Evolutionary conservation across 2,329 filamentous ascomycete genomes (phyloP).

Genomic region (Botrytis pseudocinerea): DNA sequence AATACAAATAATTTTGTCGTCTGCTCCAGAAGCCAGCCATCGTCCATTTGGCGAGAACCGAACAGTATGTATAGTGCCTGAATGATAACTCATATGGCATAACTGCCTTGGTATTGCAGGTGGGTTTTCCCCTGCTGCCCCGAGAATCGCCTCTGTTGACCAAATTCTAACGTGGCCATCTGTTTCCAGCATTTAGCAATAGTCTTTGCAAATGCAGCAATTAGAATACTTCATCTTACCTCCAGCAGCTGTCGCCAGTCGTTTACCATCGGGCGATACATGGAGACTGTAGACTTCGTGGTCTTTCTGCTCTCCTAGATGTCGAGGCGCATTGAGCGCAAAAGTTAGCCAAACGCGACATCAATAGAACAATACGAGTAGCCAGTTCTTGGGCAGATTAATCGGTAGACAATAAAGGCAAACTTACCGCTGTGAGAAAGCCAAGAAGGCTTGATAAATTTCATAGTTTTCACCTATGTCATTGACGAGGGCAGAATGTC

Average conservation of each 20-base stretch:
- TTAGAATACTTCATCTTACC: slow-evolving; percentile 52
- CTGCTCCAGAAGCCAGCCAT: slow-evolving; percentile 93
- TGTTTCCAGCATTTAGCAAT: slow-evolving; percentile 41
- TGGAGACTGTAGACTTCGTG: slow-evolving; percentile 99
- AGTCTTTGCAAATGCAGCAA: slow-evolving; percentile 13
- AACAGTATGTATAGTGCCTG: slow-evolving; percentile 94
- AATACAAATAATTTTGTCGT: slow-evolving; percentile 98
- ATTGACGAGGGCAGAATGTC: slow-evolving; percentile 31
- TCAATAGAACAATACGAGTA: slow-evolving; percentile 2
- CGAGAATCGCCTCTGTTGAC: slow-evolving; percentile 92
- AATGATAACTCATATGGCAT: slow-evolving; percentile 97
- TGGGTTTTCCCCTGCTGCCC: slow-evolving; percentile 70
- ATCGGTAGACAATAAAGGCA: slow-evolving; percentile 15
- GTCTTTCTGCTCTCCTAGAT: slow-evolving; percentile 87
- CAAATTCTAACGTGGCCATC: slow-evolving; percentile 97
- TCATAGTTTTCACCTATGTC: slow-evolving; percentile 54
- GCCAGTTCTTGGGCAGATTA: background rate
- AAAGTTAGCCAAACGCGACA: slow-evolving; percentile 33
- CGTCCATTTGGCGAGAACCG: slow-evolving; percentile 94
- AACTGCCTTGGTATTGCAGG: slow-evolving; percentile 79
- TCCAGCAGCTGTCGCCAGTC: slow-evolving; percentile 91
- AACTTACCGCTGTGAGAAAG: slow-evolving; percentile 82
- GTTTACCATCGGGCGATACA: slow-evolving; percentile 89
- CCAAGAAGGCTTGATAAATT: slow-evolving; percentile 93
- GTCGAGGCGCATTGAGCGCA: slow-evolving; percentile 35